Base-by-base conservation (phyloP, 352 stramenopile species). In the Phytophthora boehmeriae region DNA sequence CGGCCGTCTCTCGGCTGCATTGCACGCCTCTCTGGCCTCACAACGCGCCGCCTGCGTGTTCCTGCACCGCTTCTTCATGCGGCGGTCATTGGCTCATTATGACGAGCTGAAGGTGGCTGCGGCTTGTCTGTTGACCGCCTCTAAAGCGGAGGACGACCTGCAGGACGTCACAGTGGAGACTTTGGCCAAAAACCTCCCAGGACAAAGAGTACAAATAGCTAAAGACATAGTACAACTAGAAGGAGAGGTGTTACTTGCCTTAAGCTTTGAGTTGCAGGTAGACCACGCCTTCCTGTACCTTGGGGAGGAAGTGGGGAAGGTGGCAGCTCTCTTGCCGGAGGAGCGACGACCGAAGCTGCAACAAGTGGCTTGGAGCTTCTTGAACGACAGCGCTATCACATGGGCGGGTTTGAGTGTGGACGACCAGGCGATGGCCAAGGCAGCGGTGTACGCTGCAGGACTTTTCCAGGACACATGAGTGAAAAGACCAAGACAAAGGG, bases 351-450 rank as follows among this genome's bases (percentile, higher is more conserved):
- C 67, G 67, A 46, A 65, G 44, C n/a, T 86, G 5, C 56, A 76
- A 49, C 68, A 79, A 25, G 59, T 46, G 13, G 68, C 75, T 6
- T 87, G 77, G 77, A 87, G 68, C 41, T 83, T 87, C 46, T 30
- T 87, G 22, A 87, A 87, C 46, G 77, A 87, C 52, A 76, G 68
- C 25, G 60, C 75, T 10, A 78, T 71, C 28, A 87, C 77, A 17
- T 76, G 73, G 49, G 54, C 81, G 44, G 86, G 76, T 66, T 46
- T 87, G 54, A 54, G 64, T 17, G 65, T 76, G 51, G 54, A 76
- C 35, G 62, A 76, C 8, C 34, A 59, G 16, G 45, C 78, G 16
- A 63, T 82, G 23, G 77, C 73, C 20, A 69, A 70, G 10, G 76
- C 71, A 4, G 71, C 70, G 0, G 77, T 86, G 23, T 79, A 80